Percentiles rank a stretch among this genome's conserved stretches.
phyloP scores from a whole-genome alignment of 768 basidiomycete species.

The Auriscalpium microsporum region DNA sequence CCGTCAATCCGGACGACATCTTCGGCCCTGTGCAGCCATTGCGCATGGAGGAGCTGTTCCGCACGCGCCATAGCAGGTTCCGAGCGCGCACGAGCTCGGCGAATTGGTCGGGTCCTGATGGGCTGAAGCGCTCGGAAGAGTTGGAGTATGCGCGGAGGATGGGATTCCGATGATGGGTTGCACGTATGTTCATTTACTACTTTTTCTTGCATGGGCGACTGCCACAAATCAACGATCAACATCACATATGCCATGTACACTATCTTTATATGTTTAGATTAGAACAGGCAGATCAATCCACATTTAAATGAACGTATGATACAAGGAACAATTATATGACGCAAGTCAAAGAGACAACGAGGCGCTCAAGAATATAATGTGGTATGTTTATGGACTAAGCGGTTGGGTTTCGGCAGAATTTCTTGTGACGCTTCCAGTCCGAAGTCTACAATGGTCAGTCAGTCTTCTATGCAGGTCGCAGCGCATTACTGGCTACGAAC shows the following conservation, averaged over 20 bases:
- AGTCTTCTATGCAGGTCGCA: background rate
- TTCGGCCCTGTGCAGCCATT: constrained; percentile 85
- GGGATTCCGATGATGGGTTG: constrained; percentile 54
- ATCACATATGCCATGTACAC: background rate
- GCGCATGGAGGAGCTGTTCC: constrained; percentile 92
- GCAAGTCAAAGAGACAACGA: no score
- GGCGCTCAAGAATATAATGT: no score
- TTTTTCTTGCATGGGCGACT: background rate
- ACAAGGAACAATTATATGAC: no score
- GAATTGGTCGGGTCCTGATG: constrained; percentile 93
- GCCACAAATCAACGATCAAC: background rate
- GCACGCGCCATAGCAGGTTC: constrained; percentile 68
- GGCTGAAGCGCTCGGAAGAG: constrained; percentile 77
- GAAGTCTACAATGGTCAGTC: constrained; percentile 6
- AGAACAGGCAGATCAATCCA: no score
- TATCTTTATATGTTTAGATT: background rate
- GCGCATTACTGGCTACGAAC: constrained; percentile 3
- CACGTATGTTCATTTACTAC: background rate
- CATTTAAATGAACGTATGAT: no score
- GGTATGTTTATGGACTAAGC: no score
- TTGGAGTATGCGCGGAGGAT: constrained; percentile 82
- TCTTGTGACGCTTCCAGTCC: constrained; percentile 27
- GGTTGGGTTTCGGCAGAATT: constrained; percentile 14
- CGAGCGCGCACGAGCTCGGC: constrained; percentile 88
- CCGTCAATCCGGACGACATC: constrained; percentile 84